Evolutionary conservation across 2,329 filamentous ascomycete species (phyloP), one percentile per base, ranked within the genome.

Genomic region (Colletotrichum higginsianum): DNA sequence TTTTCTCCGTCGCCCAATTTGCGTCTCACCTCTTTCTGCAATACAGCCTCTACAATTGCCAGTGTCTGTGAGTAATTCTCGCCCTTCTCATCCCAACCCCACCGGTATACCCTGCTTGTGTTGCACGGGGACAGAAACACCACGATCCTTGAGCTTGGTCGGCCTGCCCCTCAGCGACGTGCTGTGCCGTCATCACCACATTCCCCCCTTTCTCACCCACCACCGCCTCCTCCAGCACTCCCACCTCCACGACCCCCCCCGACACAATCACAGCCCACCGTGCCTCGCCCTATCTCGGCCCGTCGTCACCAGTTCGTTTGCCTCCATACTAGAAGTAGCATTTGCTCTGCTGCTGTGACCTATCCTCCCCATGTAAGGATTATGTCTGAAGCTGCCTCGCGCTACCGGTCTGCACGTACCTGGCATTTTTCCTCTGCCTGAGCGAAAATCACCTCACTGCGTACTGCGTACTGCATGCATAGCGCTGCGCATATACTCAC

Each of bases 381-480:
- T 38, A 38, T 55, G n/a, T 58, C 44, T 63, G 60, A 65, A 69
- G 66, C 52, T 69, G 66, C 66, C 61, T 69, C 61, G 66, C 66
- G 46, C 66, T 69, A 69, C 74, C 75, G 75, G 63, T 65, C 73
- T 76, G 74, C 73, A 74, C 73, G 74, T 76, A 65, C 77, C 77
- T 78, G 75, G 76, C 75, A 78, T 77, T 74, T 67, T 71, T 57
- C 71, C 73, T 53, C 46, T 26, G 49, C 66, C 46, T 65, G 47
- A 72, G 60, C 57, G 30, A 64, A 72, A 72, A 72, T 64, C 69
- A 72, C 69, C 69, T 72, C 69, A 72, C 69, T 72, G 49, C 55
- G 58, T 55, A 52, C 49, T 26, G 35, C 35, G 35, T 69, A 53
- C 69, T 72, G 66, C 69, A 66, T 70, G 69, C 69, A 72, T 65